Conservation (phyloP, 2,329 filamentous ascomycete species). For the Cladophialophora exuberans region DNA sequence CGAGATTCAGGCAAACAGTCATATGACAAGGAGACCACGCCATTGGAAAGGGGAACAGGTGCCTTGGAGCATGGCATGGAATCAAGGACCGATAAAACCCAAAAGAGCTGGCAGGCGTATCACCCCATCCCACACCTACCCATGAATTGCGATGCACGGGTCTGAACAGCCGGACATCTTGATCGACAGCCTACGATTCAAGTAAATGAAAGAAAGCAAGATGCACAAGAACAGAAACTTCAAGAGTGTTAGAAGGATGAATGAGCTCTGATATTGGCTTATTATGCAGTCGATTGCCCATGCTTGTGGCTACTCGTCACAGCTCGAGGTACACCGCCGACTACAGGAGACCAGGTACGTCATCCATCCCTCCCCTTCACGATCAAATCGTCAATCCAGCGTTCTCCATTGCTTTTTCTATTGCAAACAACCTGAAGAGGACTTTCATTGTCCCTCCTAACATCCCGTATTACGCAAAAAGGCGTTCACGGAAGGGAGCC, state of each 20-base stretch:
- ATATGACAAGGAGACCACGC: too few relatives aligned
- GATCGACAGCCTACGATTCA: too few relatives aligned
- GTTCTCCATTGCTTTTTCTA: conserved; percentile 14
- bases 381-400: not conserved
- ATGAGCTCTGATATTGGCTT: conserved; percentile 23
- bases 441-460: conserved; percentile 1
- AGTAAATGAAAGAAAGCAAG: too few relatives aligned
- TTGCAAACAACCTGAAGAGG: conserved; percentile 18
- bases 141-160: too few relatives aligned
- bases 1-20: too few relatives aligned
- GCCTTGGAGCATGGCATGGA: too few relatives aligned
- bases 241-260: conserved; percentile 11
- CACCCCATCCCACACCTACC: too few relatives aligned
- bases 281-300: conserved; percentile 14
- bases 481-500: conserved; percentile 7
- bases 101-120: too few relatives aligned
- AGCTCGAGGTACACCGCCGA: conserved; percentile 4
- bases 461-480: not conserved
- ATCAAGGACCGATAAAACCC: too few relatives aligned
- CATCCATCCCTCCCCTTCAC: not conserved
- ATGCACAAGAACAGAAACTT: not conserved
- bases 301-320: not conserved
- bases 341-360: conserved; percentile 2
- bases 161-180: too few relatives aligned
- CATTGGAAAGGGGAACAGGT: too few relatives aligned